phyloP scores from a whole-genome alignment of 805 yeast genomes.

The Ogataea pignaliae region DNA sequence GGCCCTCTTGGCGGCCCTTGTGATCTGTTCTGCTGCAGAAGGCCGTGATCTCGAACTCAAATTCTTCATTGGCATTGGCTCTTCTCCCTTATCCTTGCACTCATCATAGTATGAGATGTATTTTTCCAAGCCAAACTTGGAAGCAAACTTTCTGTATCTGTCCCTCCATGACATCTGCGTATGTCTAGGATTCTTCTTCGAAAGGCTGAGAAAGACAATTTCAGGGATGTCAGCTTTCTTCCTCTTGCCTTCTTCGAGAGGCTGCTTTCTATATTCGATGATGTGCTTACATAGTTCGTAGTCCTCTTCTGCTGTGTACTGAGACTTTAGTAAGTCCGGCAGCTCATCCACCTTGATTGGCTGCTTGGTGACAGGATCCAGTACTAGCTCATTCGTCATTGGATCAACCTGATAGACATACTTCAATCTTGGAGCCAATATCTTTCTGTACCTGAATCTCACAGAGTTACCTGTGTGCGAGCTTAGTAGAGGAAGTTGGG shows the following conservation, averaged over 20 bases:
- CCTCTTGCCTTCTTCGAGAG: slow-evolving; percentile 17
- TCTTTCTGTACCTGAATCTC: slow-evolving; percentile 54
- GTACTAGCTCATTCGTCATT: slow-evolving; percentile 35
- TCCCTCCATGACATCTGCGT: slow-evolving; percentile 78
- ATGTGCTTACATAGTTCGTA: slow-evolving; percentile 45
- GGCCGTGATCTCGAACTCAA: slow-evolving; percentile 43
- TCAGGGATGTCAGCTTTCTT: slow-evolving; percentile 29
- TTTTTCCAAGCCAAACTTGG: slow-evolving; percentile 55
- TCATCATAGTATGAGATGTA: slow-evolving; percentile 51
- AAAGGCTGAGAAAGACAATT: slow-evolving; percentile 36
- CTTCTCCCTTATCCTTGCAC: slow-evolving; percentile 32
- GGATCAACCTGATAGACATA: slow-evolving; percentile 48
- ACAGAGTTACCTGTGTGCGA: slow-evolving; percentile 77
- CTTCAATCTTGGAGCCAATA: slow-evolving; percentile 36
- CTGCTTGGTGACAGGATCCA: slow-evolving; percentile 38
- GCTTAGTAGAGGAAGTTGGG: slow-evolving; percentile 41
- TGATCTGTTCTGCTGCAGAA: slow-evolving; percentile 12
- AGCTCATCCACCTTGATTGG: slow-evolving; percentile 36
- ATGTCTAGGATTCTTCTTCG: slow-evolving; percentile 45
- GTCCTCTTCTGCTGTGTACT: slow-evolving; percentile 69
- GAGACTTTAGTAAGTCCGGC: slow-evolving; percentile 52
- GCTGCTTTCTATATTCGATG: slow-evolving; percentile 18
- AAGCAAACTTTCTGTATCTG: slow-evolving; percentile 66
- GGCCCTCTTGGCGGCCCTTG: slow-evolving; percentile 18
- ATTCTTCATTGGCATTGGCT: slow-evolving; percentile 57